A percentile compares a stretch with the other conserved stretches of the same genome.
phyloP scores from a whole-genome alignment of 2,329 filamentous ascomycete species.

The Immersiporthe knoxdaviesiana region DNA sequence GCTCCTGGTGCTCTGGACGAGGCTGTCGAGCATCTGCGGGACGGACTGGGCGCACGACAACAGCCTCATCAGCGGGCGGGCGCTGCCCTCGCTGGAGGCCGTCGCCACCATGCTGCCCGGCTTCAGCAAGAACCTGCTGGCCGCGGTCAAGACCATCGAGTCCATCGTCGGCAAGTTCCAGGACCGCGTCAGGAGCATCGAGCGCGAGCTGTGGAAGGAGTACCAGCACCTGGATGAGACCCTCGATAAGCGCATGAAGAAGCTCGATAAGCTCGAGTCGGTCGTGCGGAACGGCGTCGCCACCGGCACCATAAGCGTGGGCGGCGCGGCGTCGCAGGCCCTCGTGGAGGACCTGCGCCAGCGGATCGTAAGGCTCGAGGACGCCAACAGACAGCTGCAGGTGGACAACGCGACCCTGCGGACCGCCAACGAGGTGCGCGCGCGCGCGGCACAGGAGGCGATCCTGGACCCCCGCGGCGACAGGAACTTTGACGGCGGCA shows the following conservation, averaged over 20 bases:
- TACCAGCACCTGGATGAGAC: constrained; percentile 84
- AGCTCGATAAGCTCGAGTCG: constrained; percentile 84
- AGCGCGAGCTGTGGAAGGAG: constrained; percentile 87
- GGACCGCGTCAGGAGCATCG: constrained; percentile 78
- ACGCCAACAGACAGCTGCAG: constrained; percentile 65
- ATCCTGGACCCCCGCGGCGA: constrained; percentile 42
- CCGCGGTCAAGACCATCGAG: constrained; percentile 87
- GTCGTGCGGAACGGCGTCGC: constrained; percentile 70
- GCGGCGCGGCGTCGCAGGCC: constrained; percentile 21
- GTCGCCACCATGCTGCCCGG: constrained; percentile 83
- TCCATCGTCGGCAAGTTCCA: constrained; percentile 77
- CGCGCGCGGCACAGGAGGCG: constrained; percentile 48
- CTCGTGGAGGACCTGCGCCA: constrained; percentile 46
- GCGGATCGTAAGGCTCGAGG: constrained; percentile 59
- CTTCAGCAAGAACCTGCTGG: constrained; percentile 87
- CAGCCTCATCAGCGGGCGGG: constrained; percentile 83
- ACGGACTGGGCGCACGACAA: constrained; percentile 91
- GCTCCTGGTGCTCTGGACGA: constrained; percentile 86
- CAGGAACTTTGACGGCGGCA: constrained; percentile 42
- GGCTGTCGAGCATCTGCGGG: constrained; percentile 82
- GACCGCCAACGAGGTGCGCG: constrained; percentile 62
- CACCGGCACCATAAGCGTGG: constrained; percentile 46
- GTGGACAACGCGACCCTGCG: constrained; percentile 72
- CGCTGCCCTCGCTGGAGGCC: constrained; percentile 79
- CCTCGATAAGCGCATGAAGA: constrained; percentile 78